Conservation (phyloP, 495 filamentous ascomycete genomes). For the Cenococcum geophilum region DNA sequence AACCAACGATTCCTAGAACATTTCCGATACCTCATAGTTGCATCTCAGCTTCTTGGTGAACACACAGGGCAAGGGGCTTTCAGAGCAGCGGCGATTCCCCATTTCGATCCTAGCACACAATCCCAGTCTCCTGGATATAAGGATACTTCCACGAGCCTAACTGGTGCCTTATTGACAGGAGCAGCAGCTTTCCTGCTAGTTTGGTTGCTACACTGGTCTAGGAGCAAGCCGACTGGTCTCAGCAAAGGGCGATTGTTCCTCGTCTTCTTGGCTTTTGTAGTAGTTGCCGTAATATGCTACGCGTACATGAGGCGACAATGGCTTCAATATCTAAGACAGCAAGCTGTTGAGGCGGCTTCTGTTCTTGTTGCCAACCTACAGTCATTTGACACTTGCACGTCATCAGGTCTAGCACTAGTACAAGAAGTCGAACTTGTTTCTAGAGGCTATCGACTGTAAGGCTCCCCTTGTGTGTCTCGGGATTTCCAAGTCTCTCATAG, state of each 20-base stretch:
- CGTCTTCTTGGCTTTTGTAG: slow-evolving; percentile 51
- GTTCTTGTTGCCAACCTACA: slow-evolving; percentile 69
- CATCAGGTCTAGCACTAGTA: slow-evolving; percentile 75
- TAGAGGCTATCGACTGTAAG: slow-evolving; percentile 85
- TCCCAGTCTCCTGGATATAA: slow-evolving; percentile 26
- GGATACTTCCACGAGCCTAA: slow-evolving; percentile 35
- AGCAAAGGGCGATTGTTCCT: slow-evolving; percentile 54
- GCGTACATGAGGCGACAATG: slow-evolving; percentile 74
- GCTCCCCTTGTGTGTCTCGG: not conserved
- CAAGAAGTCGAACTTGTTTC: slow-evolving; percentile 97
- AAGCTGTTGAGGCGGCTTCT: slow-evolving; percentile 68
- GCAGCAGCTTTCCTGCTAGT: slow-evolving; percentile 61
- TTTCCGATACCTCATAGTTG: slow-evolving; percentile 91
- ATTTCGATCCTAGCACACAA: slow-evolving; percentile 32
- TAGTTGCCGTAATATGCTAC: slow-evolving; percentile 55
- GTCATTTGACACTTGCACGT: slow-evolving; percentile 73
- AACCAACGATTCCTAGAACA: slow-evolving; percentile 88
- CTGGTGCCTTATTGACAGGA: slow-evolving; percentile 49
- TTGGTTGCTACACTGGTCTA: slow-evolving; percentile 66
- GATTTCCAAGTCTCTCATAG: not conserved
- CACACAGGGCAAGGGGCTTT: slow-evolving; percentile 44
- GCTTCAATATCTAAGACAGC: slow-evolving; percentile 73
- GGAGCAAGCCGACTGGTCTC: slow-evolving; percentile 42
- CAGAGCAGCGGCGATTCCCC: slow-evolving; percentile 16
- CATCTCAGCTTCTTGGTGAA: slow-evolving; percentile 81